Base-by-base conservation (phyloP, 345 rosid species). In the Trapa bicornis region DNA sequence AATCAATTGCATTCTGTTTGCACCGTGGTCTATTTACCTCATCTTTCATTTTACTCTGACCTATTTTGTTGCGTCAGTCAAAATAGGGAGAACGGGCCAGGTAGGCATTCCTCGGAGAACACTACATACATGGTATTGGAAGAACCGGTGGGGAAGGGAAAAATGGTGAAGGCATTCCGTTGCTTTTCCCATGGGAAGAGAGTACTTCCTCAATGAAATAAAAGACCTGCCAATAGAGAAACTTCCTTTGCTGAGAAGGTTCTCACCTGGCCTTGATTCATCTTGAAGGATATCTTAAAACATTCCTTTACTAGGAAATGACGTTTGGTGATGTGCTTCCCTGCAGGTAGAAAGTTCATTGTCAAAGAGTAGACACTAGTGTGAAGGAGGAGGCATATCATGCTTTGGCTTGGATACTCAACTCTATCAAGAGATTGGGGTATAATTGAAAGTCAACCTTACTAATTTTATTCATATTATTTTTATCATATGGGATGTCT, bases 151-250 rank as follows among this genome's bases (percentile, higher is more conserved):
- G 88, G 48, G 88, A 84, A 83, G 92, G 89, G 72, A 91, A 91
- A 79, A 88, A 71, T 65, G 97, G 99, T 45, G 77, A 79, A 75
- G 89, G 99, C n/a, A 79, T 91, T 69, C 80, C 91, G 74, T 71
- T 95, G 81, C 79, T 95, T 62, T 90, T 97, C 10, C 99, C 99
- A 41, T 95, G 96, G 96, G 99, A 91, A 77, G 84, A 77, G 84
- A 85, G 75, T 89, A 85, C 78, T 95, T 95, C 86, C 78, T 95
- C 70, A 83, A 86, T 60, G 89, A 87, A 70, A 78, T 95, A 53
- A 84, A 82, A 71, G 99, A 87, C 73, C 79, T 95, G 71, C 96
- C 96, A 45, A 83, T 89, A 29, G 87, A 84, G 71, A 83, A 82
- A 76, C 35, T 81, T 63, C 84, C 87, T 39, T 67, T 72, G 42